phyloP scores from a whole-genome alignment of 257 asterid genomes.

The Solanum sejunctum region DNA sequence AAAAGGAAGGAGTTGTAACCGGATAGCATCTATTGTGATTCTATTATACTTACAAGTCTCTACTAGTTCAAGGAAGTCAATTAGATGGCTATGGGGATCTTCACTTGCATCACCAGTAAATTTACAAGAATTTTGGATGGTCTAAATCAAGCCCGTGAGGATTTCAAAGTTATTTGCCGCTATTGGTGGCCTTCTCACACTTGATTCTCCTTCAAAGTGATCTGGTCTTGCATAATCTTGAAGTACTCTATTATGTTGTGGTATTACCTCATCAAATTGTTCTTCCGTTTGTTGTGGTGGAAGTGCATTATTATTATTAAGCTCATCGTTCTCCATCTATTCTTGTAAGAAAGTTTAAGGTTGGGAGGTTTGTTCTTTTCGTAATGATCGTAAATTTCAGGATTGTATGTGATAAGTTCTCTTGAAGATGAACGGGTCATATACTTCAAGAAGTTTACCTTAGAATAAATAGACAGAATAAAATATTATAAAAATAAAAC shows the following conservation, averaged over 20 bases:
- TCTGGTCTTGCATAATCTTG: neutral
- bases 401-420: neutral
- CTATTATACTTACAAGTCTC: neutral
- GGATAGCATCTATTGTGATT: neutral
- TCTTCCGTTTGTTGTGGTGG: neutral
- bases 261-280: neutral
- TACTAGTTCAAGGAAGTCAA: neutral
- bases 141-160: neutral
- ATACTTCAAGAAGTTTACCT: neutral
- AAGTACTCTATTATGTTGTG: neutral
- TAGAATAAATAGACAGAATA: neutral
- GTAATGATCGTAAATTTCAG: neutral
- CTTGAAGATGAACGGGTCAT: neutral
- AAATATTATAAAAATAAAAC: neutral
- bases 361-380: neutral
- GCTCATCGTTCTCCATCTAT: neutral
- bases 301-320: neutral
- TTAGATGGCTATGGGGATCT: neutral
- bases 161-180: neutral
- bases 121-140: neutral
- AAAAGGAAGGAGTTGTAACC: neutral
- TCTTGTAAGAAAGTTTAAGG: neutral
- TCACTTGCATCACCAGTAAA: neutral
- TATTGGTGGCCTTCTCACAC: neutral
- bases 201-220: neutral